Conservation (phyloP, 2,329 filamentous ascomycete genomes). For the Fusarium sp. region DNA sequence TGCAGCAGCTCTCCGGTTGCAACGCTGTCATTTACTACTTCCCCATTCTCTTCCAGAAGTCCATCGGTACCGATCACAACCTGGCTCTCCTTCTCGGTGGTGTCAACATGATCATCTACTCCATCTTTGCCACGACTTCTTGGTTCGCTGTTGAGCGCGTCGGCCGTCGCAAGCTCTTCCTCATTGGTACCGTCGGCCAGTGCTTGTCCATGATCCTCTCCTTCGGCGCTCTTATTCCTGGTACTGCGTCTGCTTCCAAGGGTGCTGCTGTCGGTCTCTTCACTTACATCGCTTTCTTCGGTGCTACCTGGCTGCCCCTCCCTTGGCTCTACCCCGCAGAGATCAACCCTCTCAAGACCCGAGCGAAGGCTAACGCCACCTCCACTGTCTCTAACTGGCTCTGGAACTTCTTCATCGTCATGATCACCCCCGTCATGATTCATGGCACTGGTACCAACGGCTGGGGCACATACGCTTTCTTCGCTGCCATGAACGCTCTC, state of each 20-base stretch:
- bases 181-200: constrained; percentile 61
- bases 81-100: constrained; percentile 63
- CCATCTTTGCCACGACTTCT: constrained; percentile 65
- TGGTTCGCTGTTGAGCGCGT: constrained; percentile 65
- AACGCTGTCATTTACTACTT: constrained; percentile 73
- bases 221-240: constrained; percentile 75
- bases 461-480: constrained; percentile 66
- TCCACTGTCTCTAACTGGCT: constrained; percentile 71
- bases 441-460: constrained; percentile 62
- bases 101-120: constrained; percentile 68
- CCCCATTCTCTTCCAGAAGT: constrained; percentile 64
- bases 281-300: constrained; percentile 77
- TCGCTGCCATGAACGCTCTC: constrained; percentile 63
- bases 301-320: constrained; percentile 72
- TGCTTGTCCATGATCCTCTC: constrained; percentile 69
- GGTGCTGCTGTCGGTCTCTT: constrained; percentile 77
- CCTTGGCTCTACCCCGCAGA: constrained; percentile 72
- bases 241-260: constrained; percentile 66
- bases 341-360: constrained; percentile 70
- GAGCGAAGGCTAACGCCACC: constrained; percentile 67
- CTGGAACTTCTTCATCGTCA: constrained; percentile 78
- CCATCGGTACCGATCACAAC: constrained; percentile 52
- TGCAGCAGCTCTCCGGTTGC: constrained; percentile 73
- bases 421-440: constrained; percentile 81
- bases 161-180: constrained; percentile 61